Percentiles rank a stretch among this genome's conserved stretches.
These are phyloP conservation scores for Clitopilus passeckerianus DNA, from an alignment of 768 basidiomycete species.

Conservation along the genomic window DNA sequence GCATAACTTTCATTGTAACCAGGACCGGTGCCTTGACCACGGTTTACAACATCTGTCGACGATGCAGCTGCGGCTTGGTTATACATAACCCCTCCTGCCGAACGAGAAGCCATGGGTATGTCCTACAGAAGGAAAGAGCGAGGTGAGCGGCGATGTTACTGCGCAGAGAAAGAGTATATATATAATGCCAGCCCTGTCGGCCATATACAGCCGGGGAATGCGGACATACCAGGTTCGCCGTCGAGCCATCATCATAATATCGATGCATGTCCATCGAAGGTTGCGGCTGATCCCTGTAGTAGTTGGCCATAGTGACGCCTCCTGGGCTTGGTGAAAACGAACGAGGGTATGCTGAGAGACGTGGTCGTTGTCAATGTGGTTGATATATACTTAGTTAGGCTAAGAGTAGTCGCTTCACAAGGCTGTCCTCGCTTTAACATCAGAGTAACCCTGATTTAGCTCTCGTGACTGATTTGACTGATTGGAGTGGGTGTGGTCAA, in stretches of 20 bases:
- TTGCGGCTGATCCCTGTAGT: conserved; percentile 14
- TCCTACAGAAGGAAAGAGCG: conserved; percentile 12
- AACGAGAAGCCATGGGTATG: conserved; percentile 10
- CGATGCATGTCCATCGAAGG: conserved; percentile 10
- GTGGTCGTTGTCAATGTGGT: background rate
- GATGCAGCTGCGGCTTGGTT: background rate
- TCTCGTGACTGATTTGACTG: background rate
- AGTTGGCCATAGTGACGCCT: background rate
- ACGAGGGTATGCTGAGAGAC: background rate
- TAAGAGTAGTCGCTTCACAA: background rate
- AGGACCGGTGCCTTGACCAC: background rate
- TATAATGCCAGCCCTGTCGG: background rate
- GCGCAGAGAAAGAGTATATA: background rate
- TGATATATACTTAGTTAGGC: background rate
- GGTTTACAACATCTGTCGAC: background rate
- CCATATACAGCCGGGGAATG: background rate
- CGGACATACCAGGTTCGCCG: conserved; percentile 8
- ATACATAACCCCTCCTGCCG: background rate
- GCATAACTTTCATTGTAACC: background rate
- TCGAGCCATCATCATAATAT: conserved; percentile 13
- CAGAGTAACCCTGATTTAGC: background rate
- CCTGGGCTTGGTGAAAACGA: background rate
- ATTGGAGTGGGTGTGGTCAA: no score
- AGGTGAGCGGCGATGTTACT: conserved; percentile 8
- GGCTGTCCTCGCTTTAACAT: background rate